These are phyloP conservation scores for Neurospora crassa DNA, from an alignment of 2,329 filamentous ascomycete species.

Conservation along the genomic window DNA sequence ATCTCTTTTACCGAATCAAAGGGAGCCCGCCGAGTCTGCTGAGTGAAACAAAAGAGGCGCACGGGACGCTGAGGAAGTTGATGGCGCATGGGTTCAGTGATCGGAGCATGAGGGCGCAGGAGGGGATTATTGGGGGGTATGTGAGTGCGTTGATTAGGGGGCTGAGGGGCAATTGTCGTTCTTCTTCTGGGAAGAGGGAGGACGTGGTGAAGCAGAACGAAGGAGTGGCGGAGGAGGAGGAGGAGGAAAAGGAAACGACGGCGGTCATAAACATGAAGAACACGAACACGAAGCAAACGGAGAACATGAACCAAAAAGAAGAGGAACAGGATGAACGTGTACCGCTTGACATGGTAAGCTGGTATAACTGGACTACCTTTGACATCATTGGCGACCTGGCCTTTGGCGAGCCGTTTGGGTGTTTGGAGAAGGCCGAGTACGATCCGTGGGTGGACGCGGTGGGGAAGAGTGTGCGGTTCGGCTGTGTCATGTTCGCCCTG, in stretches of 20 bases:
- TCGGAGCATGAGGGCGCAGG: conserved; percentile 10
- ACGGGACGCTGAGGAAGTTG: conserved; percentile 9
- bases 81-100: conserved; percentile 16
- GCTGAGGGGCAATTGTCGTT: conserved; percentile 23
- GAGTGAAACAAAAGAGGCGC: conserved; percentile 5
- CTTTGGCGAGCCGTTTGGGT: conserved; percentile 18
- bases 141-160: conserved; percentile 10
- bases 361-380: conserved; percentile 17
- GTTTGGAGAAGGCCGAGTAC: conserved; percentile 13
- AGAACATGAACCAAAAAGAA: neutral
- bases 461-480: conserved; percentile 6
- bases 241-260: too few relatives aligned
- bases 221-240: too few relatives aligned
- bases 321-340: neutral
- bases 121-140: conserved; percentile 9
- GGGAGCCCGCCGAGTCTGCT: conserved; percentile 10
- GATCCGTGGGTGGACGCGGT: conserved; percentile 11
- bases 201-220: conserved; percentile 4
- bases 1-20: conserved; percentile 10
- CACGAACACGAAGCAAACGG: neutral
- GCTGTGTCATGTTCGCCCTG: conserved; percentile 4
- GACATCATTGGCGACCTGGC: conserved; percentile 19
- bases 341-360: conserved; percentile 12
- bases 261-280: too few relatives aligned
- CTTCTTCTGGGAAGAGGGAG: conserved; percentile 25